phyloP scores from a whole-genome alignment of 1,284 basidiomycete species.

The Leccinum variabile region DNA sequence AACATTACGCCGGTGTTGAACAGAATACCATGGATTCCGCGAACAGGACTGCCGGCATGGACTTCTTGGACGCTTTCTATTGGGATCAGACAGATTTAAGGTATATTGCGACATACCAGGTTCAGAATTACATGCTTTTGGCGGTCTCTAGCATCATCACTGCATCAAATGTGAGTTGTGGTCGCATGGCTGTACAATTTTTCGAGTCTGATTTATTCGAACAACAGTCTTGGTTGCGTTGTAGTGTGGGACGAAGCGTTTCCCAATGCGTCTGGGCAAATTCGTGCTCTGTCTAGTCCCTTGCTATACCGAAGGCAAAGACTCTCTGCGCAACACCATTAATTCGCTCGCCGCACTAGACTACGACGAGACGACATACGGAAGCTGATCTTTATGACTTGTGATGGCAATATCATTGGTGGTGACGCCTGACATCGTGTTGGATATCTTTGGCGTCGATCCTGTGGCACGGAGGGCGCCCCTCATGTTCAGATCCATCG shows the following conservation, averaged over 20 bases:
- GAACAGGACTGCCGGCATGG: too few species aligned
- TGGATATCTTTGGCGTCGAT: constrained; percentile 95
- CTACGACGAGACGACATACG: constrained; percentile 90
- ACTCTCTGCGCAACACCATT: constrained; percentile 74
- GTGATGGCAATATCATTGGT: constrained; percentile 97
- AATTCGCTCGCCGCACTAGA: constrained; percentile 91
- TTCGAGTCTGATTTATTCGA: too few species aligned
- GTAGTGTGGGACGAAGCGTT: constrained; percentile 61
- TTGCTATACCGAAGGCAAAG: constrained; percentile 68
- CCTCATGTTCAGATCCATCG: constrained; percentile 91
- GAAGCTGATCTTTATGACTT: constrained; percentile 94
- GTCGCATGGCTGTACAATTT: too few species aligned
- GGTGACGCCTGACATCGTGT: constrained; percentile 90
- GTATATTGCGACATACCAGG: too few species aligned
- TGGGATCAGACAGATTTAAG: too few species aligned
- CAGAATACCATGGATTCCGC: too few species aligned
- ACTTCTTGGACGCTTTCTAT: too few species aligned
- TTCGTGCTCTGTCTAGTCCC: constrained; percentile 85
- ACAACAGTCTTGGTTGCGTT: too few species aligned
- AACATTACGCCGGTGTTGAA: too few species aligned
- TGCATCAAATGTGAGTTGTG: too few species aligned
- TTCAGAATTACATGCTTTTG: too few species aligned
- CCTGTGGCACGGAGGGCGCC: constrained; percentile 84
- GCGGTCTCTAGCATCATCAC: too few species aligned
- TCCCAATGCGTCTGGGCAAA: constrained; percentile 95